These are phyloP conservation scores for Rosa hybrid DNA, from an alignment of 331 rosid genomes.

Conservation along the genomic window DNA sequence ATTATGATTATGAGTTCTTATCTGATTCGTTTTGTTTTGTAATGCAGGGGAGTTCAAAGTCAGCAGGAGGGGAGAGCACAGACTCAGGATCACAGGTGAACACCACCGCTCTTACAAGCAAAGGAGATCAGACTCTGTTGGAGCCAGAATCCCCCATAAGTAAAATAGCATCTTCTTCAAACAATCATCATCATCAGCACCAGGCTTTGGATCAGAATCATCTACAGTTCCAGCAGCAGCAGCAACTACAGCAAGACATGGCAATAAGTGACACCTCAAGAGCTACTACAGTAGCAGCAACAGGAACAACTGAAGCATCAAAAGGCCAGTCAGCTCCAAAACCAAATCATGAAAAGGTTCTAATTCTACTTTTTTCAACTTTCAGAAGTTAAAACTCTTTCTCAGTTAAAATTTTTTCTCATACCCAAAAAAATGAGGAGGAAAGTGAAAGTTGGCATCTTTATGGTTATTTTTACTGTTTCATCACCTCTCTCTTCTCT, in stretches of 20 bases:
- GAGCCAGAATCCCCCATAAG: slow-evolving; percentile 82
- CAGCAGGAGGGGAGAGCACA: slow-evolving; percentile 83
- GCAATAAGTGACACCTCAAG: slow-evolving; percentile 50
- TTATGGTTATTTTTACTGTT: slow-evolving; percentile 37
- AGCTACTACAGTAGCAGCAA: slow-evolving; percentile 5
- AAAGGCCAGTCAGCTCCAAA: slow-evolving; percentile 62
- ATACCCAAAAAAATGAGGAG: slow-evolving; percentile 49
- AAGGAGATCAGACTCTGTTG: slow-evolving; percentile 55
- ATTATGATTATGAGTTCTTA: not conserved
- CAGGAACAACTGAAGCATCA: slow-evolving; percentile 34
- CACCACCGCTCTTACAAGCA: slow-evolving; percentile 54
- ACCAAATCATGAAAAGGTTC: slow-evolving; percentile 74
- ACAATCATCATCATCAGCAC: slow-evolving; percentile 35
- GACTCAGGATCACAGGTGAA: slow-evolving; percentile 86
- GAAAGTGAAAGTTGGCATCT: slow-evolving; percentile 58
- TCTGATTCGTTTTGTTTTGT: slow-evolving; percentile 5
- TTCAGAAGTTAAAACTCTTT: too few species aligned
- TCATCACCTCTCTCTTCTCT: slow-evolving; percentile 26
- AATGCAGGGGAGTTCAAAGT: slow-evolving; percentile 74
- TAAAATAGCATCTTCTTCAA: slow-evolving; percentile 62
- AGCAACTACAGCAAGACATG: slow-evolving; percentile 39
- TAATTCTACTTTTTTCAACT: not conserved
- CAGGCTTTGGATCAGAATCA: slow-evolving; percentile 53
- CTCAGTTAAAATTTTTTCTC: not conserved
- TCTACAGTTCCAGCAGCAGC: slow-evolving; percentile 45